Conservation (phyloP, 2,329 filamentous ascomycete genomes). For the Calonectria crousiana region DNA sequence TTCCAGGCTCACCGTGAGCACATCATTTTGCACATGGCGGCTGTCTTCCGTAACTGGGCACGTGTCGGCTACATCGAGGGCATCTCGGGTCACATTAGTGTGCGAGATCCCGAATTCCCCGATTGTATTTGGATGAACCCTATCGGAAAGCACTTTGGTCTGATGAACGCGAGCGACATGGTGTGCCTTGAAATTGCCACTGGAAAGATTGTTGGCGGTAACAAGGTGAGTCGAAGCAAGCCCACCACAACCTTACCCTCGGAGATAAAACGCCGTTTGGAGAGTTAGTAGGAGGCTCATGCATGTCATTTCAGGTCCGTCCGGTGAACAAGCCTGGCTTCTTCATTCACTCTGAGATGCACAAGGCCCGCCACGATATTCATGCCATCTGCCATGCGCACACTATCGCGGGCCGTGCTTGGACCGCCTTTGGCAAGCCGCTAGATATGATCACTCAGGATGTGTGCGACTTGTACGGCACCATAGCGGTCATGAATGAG, state of each 20-base stretch:
- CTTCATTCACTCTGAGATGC: slow-evolving; percentile 76
- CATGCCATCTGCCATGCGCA: slow-evolving; percentile 79
- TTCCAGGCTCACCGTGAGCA: slow-evolving; percentile 18
- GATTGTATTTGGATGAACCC: slow-evolving; percentile 27
- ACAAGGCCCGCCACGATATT: slow-evolving; percentile 74
- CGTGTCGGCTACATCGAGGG: slow-evolving; percentile 23
- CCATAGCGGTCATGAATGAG: slow-evolving; percentile 70
- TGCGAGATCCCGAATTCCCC: slow-evolving; percentile 27
- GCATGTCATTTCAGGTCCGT: slow-evolving; percentile 39
- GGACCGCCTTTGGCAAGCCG: slow-evolving; percentile 73
- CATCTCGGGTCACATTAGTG: slow-evolving; percentile 24
- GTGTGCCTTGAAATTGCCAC: slow-evolving; percentile 23
- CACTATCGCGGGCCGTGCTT: slow-evolving; percentile 74
- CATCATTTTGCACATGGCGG: slow-evolving; percentile 18
- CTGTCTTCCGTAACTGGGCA: slow-evolving; percentile 23
- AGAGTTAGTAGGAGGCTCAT: not conserved
- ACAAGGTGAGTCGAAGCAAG: slow-evolving; percentile 13
- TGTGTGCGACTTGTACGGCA: slow-evolving; percentile 71
- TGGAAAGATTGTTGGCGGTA: slow-evolving; percentile 18
- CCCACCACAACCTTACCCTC: not conserved
- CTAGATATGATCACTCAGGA: slow-evolving; percentile 81
- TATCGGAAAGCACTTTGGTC: slow-evolving; percentile 22
- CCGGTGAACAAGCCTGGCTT: slow-evolving; percentile 78
- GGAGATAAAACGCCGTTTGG: slow-evolving; percentile 17
- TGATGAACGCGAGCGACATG: slow-evolving; percentile 24